Evolutionary conservation across 73 alveolate genomes (phyloP), one percentile per base, ranked within the genome.

Genomic region (Paramecium bursaria): DNA sequence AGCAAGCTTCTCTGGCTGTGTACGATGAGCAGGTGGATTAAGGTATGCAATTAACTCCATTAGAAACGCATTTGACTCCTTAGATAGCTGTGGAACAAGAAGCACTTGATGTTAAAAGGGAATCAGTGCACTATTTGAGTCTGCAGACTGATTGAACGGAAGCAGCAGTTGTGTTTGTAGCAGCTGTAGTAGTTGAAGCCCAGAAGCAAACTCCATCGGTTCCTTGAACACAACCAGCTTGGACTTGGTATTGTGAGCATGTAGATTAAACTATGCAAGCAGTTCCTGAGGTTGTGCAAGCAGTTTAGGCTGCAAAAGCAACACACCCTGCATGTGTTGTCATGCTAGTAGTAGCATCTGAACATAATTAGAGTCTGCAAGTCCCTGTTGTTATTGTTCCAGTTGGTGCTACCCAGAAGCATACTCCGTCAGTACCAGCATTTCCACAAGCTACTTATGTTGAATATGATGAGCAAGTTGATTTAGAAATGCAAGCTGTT

Each of bases 141-240:
- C 44, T 67, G 22, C 82, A 67, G 0, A 47, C 7, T 42, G 57
- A 21, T 1, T 53, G 33, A 21, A 67, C 44, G 26, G 26, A 42
- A 6, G 33, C 44, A 2, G 82, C 53, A 25, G 53, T 67, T 14
- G 82, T 23, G 17, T 19, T 47, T 35, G 53, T 42, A 15, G 82
- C 82, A 67, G 33, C 82, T 3, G 31, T 67, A 42, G 33, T 22
- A 4, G 60, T 15, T 14, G 47, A 10, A 42, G 33, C 55, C 82
- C 82, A 67, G 9, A 11, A 9, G 22, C 82, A 67, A 39, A 26
- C 82, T 7, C 35, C 35, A 17, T 11, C 13, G 17, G 23, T 11
- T 39, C 57, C 50, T 25, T 67, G 44, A 67, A 42, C 82, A 42
- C 82, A 67, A 33, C 82, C 82, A 15, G 82, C 60, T 67, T 67